Evolutionary conservation across 2,329 filamentous ascomycete species (phyloP).

Genomic region (Colletotrichum chlorophyti): DNA sequence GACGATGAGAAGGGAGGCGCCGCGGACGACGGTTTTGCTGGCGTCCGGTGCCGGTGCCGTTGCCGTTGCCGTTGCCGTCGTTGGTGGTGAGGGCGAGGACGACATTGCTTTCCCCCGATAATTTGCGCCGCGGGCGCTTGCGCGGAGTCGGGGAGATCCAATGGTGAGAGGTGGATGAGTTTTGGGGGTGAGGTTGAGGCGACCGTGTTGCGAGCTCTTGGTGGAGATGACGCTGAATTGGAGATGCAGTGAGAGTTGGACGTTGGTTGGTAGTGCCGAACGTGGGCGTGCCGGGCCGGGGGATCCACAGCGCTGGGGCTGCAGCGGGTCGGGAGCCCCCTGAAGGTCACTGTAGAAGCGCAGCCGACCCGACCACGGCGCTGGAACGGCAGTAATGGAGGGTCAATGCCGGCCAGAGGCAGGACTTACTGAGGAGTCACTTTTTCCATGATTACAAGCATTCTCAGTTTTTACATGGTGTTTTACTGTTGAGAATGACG

Average conservation of each 20-base stretch:
- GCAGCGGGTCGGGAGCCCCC: constrained; percentile 13
- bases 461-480: no score
- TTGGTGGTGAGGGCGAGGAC: no score
- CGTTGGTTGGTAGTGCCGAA: background rate
- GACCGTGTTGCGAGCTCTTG: constrained; percentile 5
- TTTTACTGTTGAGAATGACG: no score
- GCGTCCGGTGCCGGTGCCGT: constrained; percentile 2
- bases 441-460: no score
- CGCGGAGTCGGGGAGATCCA: background rate
- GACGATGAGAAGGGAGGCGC: constrained; percentile 84
- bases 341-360: background rate
- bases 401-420: no score
- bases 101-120: background rate
- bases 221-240: background rate
- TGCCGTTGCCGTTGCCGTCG: background rate
- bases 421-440: no score
- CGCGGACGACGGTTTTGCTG: constrained; percentile 58
- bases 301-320: constrained; percentile 1
- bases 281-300: constrained; percentile 1
- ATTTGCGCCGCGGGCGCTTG: background rate
- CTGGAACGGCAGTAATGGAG: no score
- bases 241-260: no score
- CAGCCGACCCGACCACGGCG: no score
- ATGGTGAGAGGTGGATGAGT: background rate
- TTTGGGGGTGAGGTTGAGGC: background rate